A percentile compares a stretch with the other conserved stretches of the same genome.
Evolutionary conservation across 495 filamentous ascomycete genomes (phyloP).

Genomic region (Neurospora sp.): DNA sequence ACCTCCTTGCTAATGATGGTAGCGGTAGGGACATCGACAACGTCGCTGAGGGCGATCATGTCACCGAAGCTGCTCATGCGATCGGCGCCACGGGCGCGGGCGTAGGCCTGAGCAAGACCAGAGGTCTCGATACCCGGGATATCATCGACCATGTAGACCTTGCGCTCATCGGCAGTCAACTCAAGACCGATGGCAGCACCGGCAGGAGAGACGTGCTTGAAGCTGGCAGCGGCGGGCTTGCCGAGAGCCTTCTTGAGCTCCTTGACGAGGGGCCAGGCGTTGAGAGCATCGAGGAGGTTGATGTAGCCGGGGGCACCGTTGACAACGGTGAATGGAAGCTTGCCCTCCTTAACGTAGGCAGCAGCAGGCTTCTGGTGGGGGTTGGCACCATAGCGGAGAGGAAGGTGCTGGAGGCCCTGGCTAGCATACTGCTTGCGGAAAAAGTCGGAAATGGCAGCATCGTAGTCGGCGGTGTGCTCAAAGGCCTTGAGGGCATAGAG

Average conservation of each 20-base stretch:
- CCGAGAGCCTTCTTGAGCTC: conserved; percentile 83
- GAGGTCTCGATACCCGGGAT: conserved; percentile 80
- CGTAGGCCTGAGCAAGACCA: conserved; percentile 83
- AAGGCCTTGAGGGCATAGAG: conserved; percentile 92
- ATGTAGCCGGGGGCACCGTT: conserved; percentile 89
- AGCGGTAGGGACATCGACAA: conserved; percentile 81
- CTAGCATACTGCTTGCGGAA: conserved; percentile 94
- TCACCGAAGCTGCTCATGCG: conserved; percentile 97
- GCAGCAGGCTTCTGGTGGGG: conserved; percentile 95
- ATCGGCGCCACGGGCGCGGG: conserved; percentile 87
- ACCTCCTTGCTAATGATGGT: conserved; percentile 97
- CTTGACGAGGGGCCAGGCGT: conserved; percentile 94
- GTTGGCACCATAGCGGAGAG: conserved; percentile 91
- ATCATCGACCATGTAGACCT: conserved; percentile 97
- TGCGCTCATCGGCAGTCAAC: conserved; percentile 75
- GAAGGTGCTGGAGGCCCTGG: conserved; percentile 69
- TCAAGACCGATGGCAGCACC: conserved; percentile 89
- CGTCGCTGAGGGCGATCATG: conserved; percentile 83
- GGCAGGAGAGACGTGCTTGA: conserved; percentile 98
- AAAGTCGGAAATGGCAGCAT: conserved; percentile 87
- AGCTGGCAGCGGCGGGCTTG: conserved; percentile 88
- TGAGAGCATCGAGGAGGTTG: conserved; percentile 92
- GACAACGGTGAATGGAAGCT: conserved; percentile 94
- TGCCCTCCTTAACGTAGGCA: conserved; percentile 59
- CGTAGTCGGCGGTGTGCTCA: conserved; percentile 97